Conservation (phyloP, 371 early-diverging fungal species). For the Actinomucor elegans region DNA sequence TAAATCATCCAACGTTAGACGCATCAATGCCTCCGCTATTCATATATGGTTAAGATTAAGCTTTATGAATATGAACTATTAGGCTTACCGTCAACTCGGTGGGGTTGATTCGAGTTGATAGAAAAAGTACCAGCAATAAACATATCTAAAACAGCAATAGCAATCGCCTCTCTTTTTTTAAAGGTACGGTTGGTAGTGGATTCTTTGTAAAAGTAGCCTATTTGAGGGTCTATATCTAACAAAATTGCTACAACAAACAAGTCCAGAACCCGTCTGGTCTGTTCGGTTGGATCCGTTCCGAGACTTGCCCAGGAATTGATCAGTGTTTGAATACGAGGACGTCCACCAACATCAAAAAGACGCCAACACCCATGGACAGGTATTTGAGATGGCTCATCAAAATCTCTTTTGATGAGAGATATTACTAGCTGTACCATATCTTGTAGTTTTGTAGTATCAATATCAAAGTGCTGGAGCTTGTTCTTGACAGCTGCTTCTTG, state of each 20-base stretch:
- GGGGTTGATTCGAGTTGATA: conserved; percentile 53
- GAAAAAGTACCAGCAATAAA: conserved; percentile 82
- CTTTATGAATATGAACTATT: not conserved
- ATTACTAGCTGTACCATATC: conserved; percentile 71
- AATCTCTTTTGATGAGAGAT: conserved; percentile 72
- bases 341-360: conserved; percentile 72
- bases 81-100: conserved; percentile 71
- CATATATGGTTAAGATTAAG: not conserved
- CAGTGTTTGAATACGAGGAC: conserved; percentile 58
- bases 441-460: conserved; percentile 64
- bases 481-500: conserved; percentile 58
- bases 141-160: conserved; percentile 82
- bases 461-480: conserved; percentile 68
- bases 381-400: conserved; percentile 52
- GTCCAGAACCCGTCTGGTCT: conserved; percentile 75
- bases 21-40: conserved; percentile 49
- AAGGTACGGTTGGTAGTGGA: conserved; percentile 44
- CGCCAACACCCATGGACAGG: conserved; percentile 90
- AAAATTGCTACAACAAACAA: conserved; percentile 83
- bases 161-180: conserved; percentile 80
- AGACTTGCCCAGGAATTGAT: conserved; percentile 41
- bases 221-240: conserved; percentile 85
- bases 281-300: conserved; percentile 54
- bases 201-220: conserved; percentile 70
- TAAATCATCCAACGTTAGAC: conserved; percentile 57